Conservation (phyloP, 2,329 filamentous ascomycete species). For the Periconia digitata region DNA sequence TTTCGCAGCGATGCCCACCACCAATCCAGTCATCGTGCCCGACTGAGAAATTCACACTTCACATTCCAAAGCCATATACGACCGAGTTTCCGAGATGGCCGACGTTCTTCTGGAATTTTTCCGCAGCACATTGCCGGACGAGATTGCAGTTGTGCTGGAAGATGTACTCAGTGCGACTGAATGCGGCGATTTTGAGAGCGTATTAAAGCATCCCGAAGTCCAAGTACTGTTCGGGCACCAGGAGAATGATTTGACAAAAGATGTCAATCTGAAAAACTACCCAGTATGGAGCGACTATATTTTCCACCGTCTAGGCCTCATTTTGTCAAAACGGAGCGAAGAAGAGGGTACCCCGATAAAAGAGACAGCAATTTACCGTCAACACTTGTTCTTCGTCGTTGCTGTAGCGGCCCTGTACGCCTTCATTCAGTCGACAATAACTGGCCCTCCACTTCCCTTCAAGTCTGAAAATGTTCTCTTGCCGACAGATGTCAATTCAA, state of each 20-base stretch:
- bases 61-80: conserved; percentile 17
- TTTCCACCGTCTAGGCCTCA: conserved; percentile 44
- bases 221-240: conserved; percentile 45
- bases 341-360: conserved; percentile 21
- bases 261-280: conserved; percentile 36
- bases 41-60: conserved; percentile 21
- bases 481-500: conserved; percentile 48
- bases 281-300: conserved; percentile 50
- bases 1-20: conserved; percentile 30
- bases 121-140: conserved; percentile 44
- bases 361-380: conserved; percentile 43
- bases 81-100: conserved; percentile 37
- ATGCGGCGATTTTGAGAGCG: conserved; percentile 44
- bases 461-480: conserved; percentile 53
- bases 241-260: conserved; percentile 34
- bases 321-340: conserved; percentile 37
- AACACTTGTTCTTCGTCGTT: conserved; percentile 53
- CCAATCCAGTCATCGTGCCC: conserved; percentile 29
- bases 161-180: conserved; percentile 44
- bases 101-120: conserved; percentile 48
- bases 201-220: conserved; percentile 45
- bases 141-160: conserved; percentile 42
- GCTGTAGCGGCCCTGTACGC: conserved; percentile 72
- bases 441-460: conserved; percentile 76
- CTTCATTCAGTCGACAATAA: conserved; percentile 86